phyloP scores from a whole-genome alignment of 768 basidiomycete genomes.

The Mycena crocata region DNA sequence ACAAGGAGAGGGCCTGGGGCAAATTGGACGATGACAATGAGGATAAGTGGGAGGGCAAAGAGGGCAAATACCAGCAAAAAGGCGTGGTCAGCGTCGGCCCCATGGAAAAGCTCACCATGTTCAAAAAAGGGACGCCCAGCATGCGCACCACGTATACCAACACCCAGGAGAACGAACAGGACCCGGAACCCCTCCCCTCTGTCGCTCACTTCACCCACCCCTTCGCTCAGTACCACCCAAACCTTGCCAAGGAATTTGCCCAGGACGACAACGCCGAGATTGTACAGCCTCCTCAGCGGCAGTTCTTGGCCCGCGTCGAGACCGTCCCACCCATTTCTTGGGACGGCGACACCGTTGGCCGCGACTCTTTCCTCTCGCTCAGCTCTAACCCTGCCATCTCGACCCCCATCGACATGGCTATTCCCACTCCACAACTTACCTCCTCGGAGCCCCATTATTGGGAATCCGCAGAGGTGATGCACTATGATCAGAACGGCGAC shows the following conservation, averaged over 20 bases:
- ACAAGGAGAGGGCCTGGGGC: constrained; percentile 64
- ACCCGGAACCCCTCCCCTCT: constrained; percentile 52
- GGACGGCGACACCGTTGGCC: constrained; percentile 64
- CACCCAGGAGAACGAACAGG: constrained; percentile 58
- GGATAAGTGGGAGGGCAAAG: constrained; percentile 58
- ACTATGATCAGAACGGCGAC: constrained; percentile 44
- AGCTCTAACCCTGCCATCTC: constrained; percentile 62
- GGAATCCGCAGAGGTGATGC: constrained; percentile 56
- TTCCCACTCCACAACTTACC: constrained; percentile 71
- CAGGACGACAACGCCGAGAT: constrained; percentile 40
- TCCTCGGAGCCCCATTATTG: constrained; percentile 65
- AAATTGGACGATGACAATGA: constrained; percentile 63
- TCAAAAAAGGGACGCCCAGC: constrained; percentile 70
- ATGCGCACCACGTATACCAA: constrained; percentile 63
- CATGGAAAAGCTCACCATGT: constrained; percentile 75
- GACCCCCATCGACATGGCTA: constrained; percentile 62
- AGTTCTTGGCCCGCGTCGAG: constrained; percentile 58
- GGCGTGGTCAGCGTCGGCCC: constrained; percentile 58
- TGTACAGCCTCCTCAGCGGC: constrained; percentile 52
- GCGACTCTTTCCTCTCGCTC: constrained; percentile 62
- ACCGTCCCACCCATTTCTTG: constrained; percentile 60
- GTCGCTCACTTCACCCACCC: constrained; percentile 52
- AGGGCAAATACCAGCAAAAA: constrained; percentile 49
- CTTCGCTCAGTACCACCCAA: constrained; percentile 70
- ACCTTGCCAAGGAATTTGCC: constrained; percentile 62